Evolutionary conservation across 192 early-diverging fungal species (phyloP), one percentile per base, ranked within the genome.

Genomic region (Gryganskiella cystojenkinii): DNA sequence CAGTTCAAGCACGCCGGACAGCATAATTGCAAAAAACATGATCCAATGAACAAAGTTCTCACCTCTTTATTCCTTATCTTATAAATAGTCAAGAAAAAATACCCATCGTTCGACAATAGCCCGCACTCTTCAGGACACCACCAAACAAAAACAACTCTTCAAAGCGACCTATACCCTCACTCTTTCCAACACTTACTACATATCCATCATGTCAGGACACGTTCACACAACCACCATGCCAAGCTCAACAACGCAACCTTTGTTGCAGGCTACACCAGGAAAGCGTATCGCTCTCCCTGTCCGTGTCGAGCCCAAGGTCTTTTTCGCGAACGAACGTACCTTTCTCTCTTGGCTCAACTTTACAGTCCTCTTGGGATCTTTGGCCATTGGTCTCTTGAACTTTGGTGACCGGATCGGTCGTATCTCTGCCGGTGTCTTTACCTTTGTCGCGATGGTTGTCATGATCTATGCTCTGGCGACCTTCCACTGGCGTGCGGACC

Each of bases 271-370:
- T 3, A 24, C 53, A 22, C 63, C 69, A 11, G 79, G 80, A 71
- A 92, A 88, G 83, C 90, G 92, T 45, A 92, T 94, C 54, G 90
- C 88, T 27, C 75, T 92, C n/a, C 92, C 93, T 10, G 89, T 91
- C 15, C 87, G 92, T 3, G 87, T 94, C 17, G 93, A 95, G 57
- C 94, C 94, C 54, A 98, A 97, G 68, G 92, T 96, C 22, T 96
- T 95, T 74, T 96, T 97, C 81, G 95, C 95, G 45, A 97, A 97
- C 76, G 95, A 97, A 81, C 88, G 95, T 45, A 97, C 95, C 3
- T 95, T 96, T 62, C 80, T 96, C 42, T 90, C 94, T 3, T 97
- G 94, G 94, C 83, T 95, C 43, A 92, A 93, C 75, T 94, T 95
- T 73, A 87, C 92, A 0, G 89, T 92, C 35, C 86, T 94, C 9